phyloP scores from a whole-genome alignment of 495 filamentous ascomycete species.

The Penicillium coffeae region DNA sequence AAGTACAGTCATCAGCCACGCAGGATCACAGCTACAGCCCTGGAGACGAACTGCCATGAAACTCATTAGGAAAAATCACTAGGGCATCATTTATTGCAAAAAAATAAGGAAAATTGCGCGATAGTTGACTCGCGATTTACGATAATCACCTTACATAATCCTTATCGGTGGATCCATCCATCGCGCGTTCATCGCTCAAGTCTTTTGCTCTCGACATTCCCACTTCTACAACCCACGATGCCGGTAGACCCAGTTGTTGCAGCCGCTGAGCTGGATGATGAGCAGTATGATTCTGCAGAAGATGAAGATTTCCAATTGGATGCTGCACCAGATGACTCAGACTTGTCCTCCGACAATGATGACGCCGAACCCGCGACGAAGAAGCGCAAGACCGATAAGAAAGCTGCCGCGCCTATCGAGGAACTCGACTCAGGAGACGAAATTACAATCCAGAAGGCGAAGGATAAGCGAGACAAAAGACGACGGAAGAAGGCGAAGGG shows the following conservation, averaged over 20 bases:
- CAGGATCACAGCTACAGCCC: no score
- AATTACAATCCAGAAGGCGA: slow-evolving; percentile 61
- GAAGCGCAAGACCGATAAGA: slow-evolving; percentile 35
- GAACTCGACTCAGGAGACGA: slow-evolving; percentile 72
- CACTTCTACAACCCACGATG: slow-evolving; percentile 18
- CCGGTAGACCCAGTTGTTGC: slow-evolving; percentile 18
- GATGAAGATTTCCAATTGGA: slow-evolving; percentile 72
- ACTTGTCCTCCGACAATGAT: slow-evolving; percentile 36
- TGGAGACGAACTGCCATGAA: no score
- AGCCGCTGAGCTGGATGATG: slow-evolving; percentile 41
- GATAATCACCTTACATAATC: neutral
- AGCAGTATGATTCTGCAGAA: slow-evolving; percentile 66
- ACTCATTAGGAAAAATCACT: no score
- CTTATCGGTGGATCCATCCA: slow-evolving; percentile 20
- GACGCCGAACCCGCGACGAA: slow-evolving; percentile 37
- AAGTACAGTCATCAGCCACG: no score
- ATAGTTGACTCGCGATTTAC: no score
- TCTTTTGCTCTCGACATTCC: neutral
- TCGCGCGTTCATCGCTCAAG: slow-evolving; percentile 4
- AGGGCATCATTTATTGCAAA: neutral
- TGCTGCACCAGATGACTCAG: slow-evolving; percentile 45
- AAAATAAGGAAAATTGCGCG: neutral
- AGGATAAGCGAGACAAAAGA: slow-evolving; percentile 50
- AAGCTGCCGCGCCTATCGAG: slow-evolving; percentile 22
- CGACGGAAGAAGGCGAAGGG: slow-evolving; percentile 37